Evolutionary conservation across 2,329 filamentous ascomycete genomes (phyloP).

Genomic region (Aspergillus uvarum): DNA sequence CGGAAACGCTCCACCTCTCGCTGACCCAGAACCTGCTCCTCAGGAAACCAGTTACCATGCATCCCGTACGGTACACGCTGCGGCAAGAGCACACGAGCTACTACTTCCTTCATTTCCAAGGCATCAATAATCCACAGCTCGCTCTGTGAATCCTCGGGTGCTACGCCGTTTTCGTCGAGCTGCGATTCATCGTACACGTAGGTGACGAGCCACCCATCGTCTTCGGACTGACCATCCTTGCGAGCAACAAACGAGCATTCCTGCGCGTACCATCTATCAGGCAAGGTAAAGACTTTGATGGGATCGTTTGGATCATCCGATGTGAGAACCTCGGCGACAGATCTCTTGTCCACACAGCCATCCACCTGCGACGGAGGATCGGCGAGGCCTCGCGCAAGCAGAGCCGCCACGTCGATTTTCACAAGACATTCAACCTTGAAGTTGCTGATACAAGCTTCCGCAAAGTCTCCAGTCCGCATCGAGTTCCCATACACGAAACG

Average conservation of each 20-base stretch:
- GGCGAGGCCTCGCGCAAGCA: constrained; percentile 50
- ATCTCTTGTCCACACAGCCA: constrained; percentile 62
- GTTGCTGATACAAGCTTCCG: not conserved
- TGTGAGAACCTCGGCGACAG: constrained; percentile 53
- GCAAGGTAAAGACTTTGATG: constrained; percentile 63
- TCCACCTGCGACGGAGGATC: constrained; percentile 51
- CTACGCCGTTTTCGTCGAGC: constrained; percentile 52
- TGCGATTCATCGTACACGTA: constrained; percentile 71
- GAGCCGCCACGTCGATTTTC: constrained; percentile 8
- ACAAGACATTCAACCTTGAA: constrained; percentile 14
- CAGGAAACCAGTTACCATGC: constrained; percentile 62
- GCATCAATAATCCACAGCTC: constrained; percentile 71
- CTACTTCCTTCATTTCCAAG: constrained; percentile 55
- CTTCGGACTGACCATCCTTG: constrained; percentile 48
- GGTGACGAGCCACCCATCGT: constrained; percentile 66
- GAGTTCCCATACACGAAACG: constrained; percentile 69
- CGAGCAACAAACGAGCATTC: constrained; percentile 65
- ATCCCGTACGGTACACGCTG: constrained; percentile 70
- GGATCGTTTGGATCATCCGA: constrained; percentile 52
- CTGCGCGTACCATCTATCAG: constrained; percentile 62
- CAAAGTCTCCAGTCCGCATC: constrained; percentile 38
- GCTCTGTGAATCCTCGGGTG: constrained; percentile 48
- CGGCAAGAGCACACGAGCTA: constrained; percentile 59
- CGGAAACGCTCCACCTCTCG: not conserved
- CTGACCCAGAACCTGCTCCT: constrained; percentile 54